These are phyloP conservation scores for Ustilaginoidea virens DNA, from an alignment of 2,329 filamentous ascomycete species.

Conservation along the genomic window DNA sequence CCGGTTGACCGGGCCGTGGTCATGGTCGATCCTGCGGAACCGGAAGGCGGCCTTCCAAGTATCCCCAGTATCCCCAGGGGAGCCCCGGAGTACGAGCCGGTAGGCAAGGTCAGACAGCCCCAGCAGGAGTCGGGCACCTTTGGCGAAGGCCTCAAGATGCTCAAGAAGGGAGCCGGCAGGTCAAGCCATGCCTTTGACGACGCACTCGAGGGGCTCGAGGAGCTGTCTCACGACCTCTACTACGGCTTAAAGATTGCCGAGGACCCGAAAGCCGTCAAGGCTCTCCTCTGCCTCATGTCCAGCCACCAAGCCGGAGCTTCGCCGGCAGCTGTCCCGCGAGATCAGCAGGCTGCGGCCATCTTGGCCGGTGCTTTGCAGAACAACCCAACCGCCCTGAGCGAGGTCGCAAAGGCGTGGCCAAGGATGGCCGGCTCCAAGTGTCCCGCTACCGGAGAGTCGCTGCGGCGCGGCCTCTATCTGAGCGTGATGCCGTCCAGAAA, in stretches of 20 bases:
- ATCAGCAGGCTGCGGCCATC: conserved; percentile 39
- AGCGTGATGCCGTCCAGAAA: conserved; percentile 20
- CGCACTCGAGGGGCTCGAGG: conserved; percentile 42
- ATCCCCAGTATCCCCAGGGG: conserved; percentile 25
- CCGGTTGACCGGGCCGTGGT: conserved; percentile 37
- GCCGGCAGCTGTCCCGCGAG: conserved; percentile 19
- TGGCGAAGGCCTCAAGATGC: conserved; percentile 27
- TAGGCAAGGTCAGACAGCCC: conserved; percentile 41
- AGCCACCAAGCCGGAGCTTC: conserved; percentile 11
- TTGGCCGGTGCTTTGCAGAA: conserved; percentile 46
- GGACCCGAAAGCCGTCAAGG: conserved; percentile 33
- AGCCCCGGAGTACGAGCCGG: conserved; percentile 40
- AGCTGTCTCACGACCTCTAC: conserved; percentile 53
- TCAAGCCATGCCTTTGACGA: conserved; percentile 24
- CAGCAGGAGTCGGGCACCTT: conserved; percentile 15
- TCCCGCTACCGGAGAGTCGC: conserved; percentile 10
- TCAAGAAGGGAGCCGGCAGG: conserved; percentile 27
- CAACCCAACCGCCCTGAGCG: conserved; percentile 43
- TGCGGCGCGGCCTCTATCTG: conserved; percentile 25
- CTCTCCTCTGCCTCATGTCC: conserved; percentile 41
- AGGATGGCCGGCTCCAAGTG: conserved; percentile 24
- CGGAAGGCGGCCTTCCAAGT: conserved; percentile 6
- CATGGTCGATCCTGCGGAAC: conserved; percentile 30
- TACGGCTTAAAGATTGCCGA: conserved; percentile 49
- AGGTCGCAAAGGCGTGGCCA: conserved; percentile 33